These are phyloP conservation scores for Phialocephala sp. DNA, from an alignment of 2,329 filamentous ascomycete genomes.

Conservation along the genomic window DNA sequence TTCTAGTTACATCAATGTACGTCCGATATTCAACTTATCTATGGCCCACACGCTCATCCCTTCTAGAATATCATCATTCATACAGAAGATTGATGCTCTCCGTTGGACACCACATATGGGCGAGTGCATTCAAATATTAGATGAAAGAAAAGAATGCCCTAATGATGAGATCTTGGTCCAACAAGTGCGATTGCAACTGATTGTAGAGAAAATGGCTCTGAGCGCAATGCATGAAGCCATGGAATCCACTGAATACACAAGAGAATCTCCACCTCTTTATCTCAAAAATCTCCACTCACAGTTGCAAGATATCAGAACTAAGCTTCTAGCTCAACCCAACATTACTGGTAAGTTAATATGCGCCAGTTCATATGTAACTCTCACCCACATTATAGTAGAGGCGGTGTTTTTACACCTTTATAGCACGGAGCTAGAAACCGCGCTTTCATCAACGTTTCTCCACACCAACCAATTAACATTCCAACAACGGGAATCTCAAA, in stretches of 20 bases:
- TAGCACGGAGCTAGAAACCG: neutral
- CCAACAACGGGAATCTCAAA: neutral
- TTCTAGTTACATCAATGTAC: conserved; percentile 49
- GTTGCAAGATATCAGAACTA: neutral
- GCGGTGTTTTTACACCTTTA: neutral
- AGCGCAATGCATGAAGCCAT: neutral
- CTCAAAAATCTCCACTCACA: neutral
- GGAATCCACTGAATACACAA: neutral
- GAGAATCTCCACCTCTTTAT: neutral
- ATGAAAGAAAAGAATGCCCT: conserved; percentile 51
- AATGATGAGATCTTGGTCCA: conserved; percentile 56
- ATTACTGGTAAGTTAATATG: neutral
- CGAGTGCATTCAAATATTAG: conserved; percentile 56
- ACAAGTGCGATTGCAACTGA: conserved; percentile 45
- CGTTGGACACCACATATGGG: conserved; percentile 65
- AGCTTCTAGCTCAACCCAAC: neutral
- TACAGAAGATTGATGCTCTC: conserved; percentile 56
- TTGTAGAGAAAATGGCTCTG: conserved; percentile 32
- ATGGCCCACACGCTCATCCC: conserved; percentile 28
- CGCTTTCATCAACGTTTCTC: neutral
- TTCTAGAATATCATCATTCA: conserved; percentile 46
- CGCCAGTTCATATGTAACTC: neutral
- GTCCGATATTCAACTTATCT: conserved; percentile 23
- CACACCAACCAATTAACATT: neutral
- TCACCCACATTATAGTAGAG: neutral